Evolutionary conservation across 2,329 filamentous ascomycete species (phyloP).

Genomic region (Trichoderma simmonsii): DNA sequence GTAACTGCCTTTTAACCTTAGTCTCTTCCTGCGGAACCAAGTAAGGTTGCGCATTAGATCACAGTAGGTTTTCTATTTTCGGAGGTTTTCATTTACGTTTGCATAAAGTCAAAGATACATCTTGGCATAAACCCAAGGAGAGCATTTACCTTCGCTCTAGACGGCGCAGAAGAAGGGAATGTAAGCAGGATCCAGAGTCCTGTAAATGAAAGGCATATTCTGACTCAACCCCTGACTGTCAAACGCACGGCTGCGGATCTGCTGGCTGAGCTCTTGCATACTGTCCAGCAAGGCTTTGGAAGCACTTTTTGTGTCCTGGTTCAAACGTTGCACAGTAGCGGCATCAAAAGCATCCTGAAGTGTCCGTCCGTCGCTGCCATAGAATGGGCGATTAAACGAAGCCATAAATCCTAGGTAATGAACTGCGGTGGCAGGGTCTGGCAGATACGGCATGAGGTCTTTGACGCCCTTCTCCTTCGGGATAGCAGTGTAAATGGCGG

Average conservation of each 20-base stretch:
- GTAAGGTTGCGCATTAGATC: neutral
- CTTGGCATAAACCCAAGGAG: neutral
- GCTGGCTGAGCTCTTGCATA: conserved; percentile 39
- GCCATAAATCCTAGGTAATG: conserved; percentile 30
- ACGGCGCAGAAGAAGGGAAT: conserved; percentile 23
- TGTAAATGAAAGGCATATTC: conserved; percentile 47
- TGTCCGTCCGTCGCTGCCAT: neutral
- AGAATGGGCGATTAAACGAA: neutral
- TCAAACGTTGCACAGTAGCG: neutral
- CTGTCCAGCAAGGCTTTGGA: neutral
- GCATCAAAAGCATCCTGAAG: neutral
- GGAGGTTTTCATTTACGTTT: neutral
- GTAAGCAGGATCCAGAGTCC: conserved; percentile 25
- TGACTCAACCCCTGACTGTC: conserved; percentile 41
- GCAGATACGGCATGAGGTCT: conserved; percentile 36
- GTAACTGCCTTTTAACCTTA: neutral
- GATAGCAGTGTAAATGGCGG: conserved; percentile 38
- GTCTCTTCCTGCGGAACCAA: neutral
- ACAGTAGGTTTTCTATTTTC: neutral
- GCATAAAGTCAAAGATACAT: neutral
- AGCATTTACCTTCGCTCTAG: neutral
- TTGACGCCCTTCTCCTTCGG: conserved; percentile 40
- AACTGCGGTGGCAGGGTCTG: conserved; percentile 28
- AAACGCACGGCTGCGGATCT: conserved; percentile 39
- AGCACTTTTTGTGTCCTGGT: neutral